Evolutionary conservation across 495 filamentous ascomycete genomes (phyloP).

Genomic region (Penicillium simplicissimum): DNA sequence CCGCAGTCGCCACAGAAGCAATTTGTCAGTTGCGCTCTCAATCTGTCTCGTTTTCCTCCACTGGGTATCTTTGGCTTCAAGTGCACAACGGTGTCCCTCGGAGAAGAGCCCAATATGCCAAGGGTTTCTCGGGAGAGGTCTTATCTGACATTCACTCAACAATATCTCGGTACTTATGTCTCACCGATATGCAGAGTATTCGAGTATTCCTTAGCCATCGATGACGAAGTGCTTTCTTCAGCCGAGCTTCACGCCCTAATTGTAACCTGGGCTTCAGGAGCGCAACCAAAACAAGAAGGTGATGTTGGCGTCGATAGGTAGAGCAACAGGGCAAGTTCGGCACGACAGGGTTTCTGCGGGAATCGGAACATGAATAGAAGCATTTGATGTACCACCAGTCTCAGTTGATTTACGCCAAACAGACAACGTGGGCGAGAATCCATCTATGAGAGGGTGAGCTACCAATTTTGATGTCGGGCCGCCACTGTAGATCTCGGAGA

Average conservation of each 20-base stretch:
- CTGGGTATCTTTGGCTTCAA: neutral
- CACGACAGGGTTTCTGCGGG: neutral
- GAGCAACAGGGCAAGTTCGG: neutral
- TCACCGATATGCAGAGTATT: neutral
- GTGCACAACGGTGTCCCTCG: neutral
- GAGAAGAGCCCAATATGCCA: neutral
- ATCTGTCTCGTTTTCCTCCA: neutral
- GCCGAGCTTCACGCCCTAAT: neutral
- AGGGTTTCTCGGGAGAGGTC: neutral
- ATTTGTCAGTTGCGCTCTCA: too few relatives aligned
- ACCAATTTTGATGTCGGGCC: neutral
- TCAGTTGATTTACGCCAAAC: neutral
- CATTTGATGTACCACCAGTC: neutral
- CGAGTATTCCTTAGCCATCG: neutral
- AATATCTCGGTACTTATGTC: neutral
- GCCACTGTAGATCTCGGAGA: conserved; percentile 3
- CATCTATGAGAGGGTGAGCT: neutral
- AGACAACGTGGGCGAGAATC: conserved; percentile 1
- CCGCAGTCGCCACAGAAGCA: neutral
- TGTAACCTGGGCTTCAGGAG: neutral
- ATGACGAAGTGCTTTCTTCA: neutral
- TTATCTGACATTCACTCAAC: too few relatives aligned
- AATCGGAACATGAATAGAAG: neutral
- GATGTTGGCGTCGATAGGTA: neutral
- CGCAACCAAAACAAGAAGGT: neutral